phyloP scores from a whole-genome alignment of 2,329 filamentous ascomycete species.

The Beauveria sp. region DNA sequence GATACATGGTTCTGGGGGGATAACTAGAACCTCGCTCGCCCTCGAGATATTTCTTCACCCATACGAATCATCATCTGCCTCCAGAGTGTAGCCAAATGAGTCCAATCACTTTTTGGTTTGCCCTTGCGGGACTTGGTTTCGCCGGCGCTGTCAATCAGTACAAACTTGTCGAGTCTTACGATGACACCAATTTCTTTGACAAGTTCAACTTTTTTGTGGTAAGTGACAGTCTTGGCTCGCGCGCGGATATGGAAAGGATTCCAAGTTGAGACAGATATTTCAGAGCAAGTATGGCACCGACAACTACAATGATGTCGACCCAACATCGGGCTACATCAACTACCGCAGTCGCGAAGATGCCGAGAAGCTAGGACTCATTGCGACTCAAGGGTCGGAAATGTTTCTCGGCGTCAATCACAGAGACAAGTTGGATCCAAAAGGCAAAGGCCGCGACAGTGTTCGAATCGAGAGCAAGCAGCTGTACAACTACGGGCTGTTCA shows the following conservation, averaged over 20 bases:
- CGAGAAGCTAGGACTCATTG: conserved; percentile 23
- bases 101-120: neutral
- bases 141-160: neutral
- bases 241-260: neutral
- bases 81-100: neutral
- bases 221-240: neutral
- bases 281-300: conserved; percentile 18
- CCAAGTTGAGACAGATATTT: neutral
- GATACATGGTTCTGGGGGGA: too few species aligned
- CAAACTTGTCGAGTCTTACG: conserved; percentile 20
- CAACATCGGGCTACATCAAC: conserved; percentile 58
- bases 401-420: conserved; percentile 28
- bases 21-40: too few species aligned
- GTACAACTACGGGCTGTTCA: conserved; percentile 58
- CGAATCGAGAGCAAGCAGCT: conserved; percentile 54
- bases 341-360: conserved; percentile 34
- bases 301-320: conserved; percentile 36
- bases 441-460: conserved; percentile 44
- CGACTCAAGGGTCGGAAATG: conserved; percentile 22
- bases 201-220: conserved; percentile 30
- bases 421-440: conserved; percentile 10
- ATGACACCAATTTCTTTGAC: conserved; percentile 34
- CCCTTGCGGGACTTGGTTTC: neutral
- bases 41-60: neutral
- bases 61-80: neutral